A percentile compares a stretch with the other conserved stretches of the same genome.
These are phyloP conservation scores for Auriscalpium vulgare DNA, from an alignment of 768 basidiomycete genomes.

Conservation along the genomic window DNA sequence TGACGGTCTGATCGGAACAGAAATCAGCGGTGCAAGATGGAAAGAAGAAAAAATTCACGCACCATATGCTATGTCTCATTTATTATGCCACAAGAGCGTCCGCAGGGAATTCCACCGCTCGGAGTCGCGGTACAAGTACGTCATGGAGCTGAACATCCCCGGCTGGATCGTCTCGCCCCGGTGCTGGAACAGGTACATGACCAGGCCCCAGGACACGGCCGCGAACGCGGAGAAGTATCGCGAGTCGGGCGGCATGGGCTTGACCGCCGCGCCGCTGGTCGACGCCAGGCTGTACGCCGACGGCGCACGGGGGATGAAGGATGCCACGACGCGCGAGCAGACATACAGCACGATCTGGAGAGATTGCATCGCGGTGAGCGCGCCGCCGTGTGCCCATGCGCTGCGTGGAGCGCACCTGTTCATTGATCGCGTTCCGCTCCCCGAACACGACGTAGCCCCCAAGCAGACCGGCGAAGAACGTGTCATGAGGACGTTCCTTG, in stretches of 20 bases:
- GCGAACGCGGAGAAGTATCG: slow-evolving; percentile 82
- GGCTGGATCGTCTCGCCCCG: slow-evolving; percentile 87
- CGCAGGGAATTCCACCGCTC: slow-evolving; percentile 76
- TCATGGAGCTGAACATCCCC: slow-evolving; percentile 95
- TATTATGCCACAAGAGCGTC: slow-evolving; percentile 91
- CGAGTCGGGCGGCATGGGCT: slow-evolving; percentile 78
- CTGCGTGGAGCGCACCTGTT: slow-evolving; percentile 53
- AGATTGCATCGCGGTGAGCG: neutral
- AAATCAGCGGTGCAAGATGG: neutral
- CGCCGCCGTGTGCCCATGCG: neutral
- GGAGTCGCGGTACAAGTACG: slow-evolving; percentile 90
- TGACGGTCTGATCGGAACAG: neutral
- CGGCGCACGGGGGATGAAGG: slow-evolving; percentile 78
- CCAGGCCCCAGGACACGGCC: slow-evolving; percentile 86
- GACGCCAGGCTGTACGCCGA: slow-evolving; percentile 42
- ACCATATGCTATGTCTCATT: slow-evolving; percentile 29
- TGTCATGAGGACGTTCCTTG: slow-evolving; percentile 74
- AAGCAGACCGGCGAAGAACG: slow-evolving; percentile 86
- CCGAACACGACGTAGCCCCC: slow-evolving; percentile 90
- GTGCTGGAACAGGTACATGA: slow-evolving; percentile 94
- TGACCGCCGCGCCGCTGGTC: slow-evolving; percentile 35
- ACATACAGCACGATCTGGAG: slow-evolving; percentile 92
- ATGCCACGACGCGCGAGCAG: slow-evolving; percentile 83
- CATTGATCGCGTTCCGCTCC: slow-evolving; percentile 80
- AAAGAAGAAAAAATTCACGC: neutral